phyloP scores from a whole-genome alignment of 164 flowering plant species.

The Liriodendron chinense region DNA sequence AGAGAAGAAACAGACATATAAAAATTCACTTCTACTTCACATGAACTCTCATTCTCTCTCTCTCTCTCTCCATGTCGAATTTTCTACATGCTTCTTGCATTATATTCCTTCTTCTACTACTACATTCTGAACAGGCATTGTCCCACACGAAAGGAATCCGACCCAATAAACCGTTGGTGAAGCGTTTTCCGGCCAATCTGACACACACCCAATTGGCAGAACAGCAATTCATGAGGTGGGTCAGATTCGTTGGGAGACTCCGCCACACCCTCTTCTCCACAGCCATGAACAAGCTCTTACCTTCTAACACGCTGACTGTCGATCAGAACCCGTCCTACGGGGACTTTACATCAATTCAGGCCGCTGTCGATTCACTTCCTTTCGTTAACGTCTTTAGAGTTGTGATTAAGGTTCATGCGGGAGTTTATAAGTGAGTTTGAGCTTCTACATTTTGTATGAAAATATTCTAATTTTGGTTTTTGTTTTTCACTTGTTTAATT shows the following conservation, averaged over 20 bases:
- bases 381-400: conserved; percentile 74
- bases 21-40: not conserved
- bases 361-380: conserved; percentile 91
- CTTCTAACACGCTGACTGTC: conserved; percentile 70
- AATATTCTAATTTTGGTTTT: not conserved
- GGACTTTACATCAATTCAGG: conserved; percentile 83
- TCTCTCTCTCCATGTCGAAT: conserved; percentile 27
- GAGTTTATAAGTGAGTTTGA: conserved; percentile 77
- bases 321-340: conserved; percentile 57
- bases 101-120: conserved; percentile 24
- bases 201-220: conserved; percentile 58
- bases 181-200: conserved; percentile 28
- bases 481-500: not conserved
- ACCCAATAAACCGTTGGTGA: conserved; percentile 26
- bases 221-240: conserved; percentile 92
- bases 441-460: not conserved
- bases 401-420: conserved; percentile 82
- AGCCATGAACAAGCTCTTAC: conserved; percentile 76
- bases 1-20: not conserved
- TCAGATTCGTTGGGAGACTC: conserved; percentile 73
- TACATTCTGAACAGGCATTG: conserved; percentile 19
- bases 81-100: conserved; percentile 19
- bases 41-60: not conserved
- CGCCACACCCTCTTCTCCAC: conserved; percentile 68
- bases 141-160: conserved; percentile 54